Conservation (phyloP, 2,329 filamentous ascomycete species). For the Colletotrichum brevisporum region DNA sequence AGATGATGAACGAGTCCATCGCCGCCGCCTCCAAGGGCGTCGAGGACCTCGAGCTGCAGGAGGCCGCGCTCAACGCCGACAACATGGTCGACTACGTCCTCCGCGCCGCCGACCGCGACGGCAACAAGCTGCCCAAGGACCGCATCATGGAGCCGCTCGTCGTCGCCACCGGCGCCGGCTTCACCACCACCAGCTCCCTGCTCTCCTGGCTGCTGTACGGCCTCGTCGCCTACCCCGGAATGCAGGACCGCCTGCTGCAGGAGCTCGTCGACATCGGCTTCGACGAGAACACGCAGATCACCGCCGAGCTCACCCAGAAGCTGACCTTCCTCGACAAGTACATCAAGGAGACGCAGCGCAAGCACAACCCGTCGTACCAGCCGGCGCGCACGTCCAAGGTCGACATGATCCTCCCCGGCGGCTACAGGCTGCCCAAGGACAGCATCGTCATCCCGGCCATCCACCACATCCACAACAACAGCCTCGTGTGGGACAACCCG, state of each 20-base stretch:
- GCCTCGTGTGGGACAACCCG: slow-evolving; percentile 70
- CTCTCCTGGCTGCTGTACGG: slow-evolving; percentile 72
- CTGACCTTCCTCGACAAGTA: slow-evolving; percentile 69
- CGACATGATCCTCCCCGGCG: slow-evolving; percentile 71
- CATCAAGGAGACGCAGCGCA: slow-evolving; percentile 73
- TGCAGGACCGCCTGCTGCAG: slow-evolving; percentile 70
- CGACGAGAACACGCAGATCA: slow-evolving; percentile 58
- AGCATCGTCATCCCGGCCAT: slow-evolving; percentile 67
- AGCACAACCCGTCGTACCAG: slow-evolving; percentile 74
- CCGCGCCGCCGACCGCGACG: slow-evolving; percentile 67
- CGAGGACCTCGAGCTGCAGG: slow-evolving; percentile 58
- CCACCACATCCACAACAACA: slow-evolving; percentile 68
- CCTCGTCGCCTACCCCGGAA: slow-evolving; percentile 66
- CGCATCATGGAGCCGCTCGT: slow-evolving; percentile 58
- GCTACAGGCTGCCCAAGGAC: slow-evolving; percentile 68
- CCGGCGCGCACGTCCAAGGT: slow-evolving; percentile 69
- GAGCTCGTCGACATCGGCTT: slow-evolving; percentile 67
- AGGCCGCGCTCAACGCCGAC: slow-evolving; percentile 64
- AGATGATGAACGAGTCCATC: slow-evolving; percentile 56
- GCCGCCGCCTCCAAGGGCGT: slow-evolving; percentile 53
- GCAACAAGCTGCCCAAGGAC: slow-evolving; percentile 65
- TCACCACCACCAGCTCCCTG: slow-evolving; percentile 71
- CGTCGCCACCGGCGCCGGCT: slow-evolving; percentile 70
- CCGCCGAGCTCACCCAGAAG: slow-evolving; percentile 61
- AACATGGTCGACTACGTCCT: slow-evolving; percentile 65